Base-by-base conservation (phyloP, 2,329 filamentous ascomycete species). In the Aspergillus sp. region DNA sequence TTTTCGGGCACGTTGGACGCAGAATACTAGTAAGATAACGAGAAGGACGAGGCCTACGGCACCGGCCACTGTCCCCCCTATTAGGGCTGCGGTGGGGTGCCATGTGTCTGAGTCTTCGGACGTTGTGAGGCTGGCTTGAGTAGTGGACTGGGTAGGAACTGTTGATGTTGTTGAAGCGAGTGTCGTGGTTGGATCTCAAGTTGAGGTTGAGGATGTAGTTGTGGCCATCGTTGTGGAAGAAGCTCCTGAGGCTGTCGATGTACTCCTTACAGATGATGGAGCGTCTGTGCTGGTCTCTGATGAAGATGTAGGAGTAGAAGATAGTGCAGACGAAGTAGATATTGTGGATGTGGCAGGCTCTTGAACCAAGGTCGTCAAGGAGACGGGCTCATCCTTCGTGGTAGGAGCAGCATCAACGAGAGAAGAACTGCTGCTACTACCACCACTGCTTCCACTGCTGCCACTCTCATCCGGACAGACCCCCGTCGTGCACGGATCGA, bases 401-500 rank as follows among this genome's bases (percentile, higher is more conserved):
- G 41, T 23, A 15, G 32, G 12, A 12, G 13, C 41, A 13, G n/a
- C 6, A 13, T 21, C 19, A 12, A 21, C 41, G 19, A 23, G 5
- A 21, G 19, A 6, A 23, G 36, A 25, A 25, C 58, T 25, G 15
- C 58, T 25, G 15, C 55, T 51, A n/a, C 55, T 13, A 17, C n/a
- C 13, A 6, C 50, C 23, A 21, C 9, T 25, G n/a, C 25, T 43
- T 48, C 36, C 15, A 52, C 49, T 19, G 57, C 36, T 45, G 47
- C 19, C 47, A 15, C 59, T 50, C 30, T 67, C 61, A 36, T 72
- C 70, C 9, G 68, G 69, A 66, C 74, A 76, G 2, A 69, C 38
- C 1, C 72, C 72, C 32, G 58, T 58, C 10, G 59, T 63, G 58
- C 74, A 76, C 25, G 74, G 72, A 59, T 75, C 65, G 13, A 64